These are phyloP conservation scores for Bonia amplexicaulis DNA, from an alignment of 176 grass and related monocot species.

Conservation along the genomic window DNA sequence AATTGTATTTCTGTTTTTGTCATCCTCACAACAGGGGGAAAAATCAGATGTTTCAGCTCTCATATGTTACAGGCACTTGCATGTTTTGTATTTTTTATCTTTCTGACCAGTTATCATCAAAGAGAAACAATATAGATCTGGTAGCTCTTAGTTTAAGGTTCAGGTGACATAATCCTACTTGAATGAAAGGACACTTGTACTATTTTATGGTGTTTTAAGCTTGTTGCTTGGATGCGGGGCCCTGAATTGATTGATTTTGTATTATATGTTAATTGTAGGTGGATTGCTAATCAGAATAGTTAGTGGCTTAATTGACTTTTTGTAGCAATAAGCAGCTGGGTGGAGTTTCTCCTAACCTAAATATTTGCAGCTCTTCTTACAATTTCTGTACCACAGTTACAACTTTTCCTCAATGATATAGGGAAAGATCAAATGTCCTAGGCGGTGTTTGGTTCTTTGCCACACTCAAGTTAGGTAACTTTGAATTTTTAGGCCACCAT, in stretches of 20 bases:
- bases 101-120: neutral
- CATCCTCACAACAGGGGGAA: neutral
- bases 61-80: neutral
- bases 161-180: neutral
- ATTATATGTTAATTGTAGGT: neutral
- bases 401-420: neutral
- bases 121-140: neutral
- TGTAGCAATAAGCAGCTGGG: neutral
- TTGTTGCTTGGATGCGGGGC: neutral
- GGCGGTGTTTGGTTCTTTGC: neutral
- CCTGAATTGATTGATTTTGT: neutral
- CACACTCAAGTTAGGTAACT: neutral
- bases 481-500: neutral
- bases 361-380: neutral
- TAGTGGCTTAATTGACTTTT: conserved; percentile 4
- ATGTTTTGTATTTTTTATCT: neutral
- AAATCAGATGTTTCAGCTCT: neutral
- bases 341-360: neutral
- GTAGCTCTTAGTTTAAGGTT: neutral
- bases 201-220: neutral
- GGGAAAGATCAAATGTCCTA: conserved; percentile 1
- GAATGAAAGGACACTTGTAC: neutral
- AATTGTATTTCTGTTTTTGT: neutral
- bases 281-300: neutral
- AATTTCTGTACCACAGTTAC: neutral